phyloP scores from a whole-genome alignment of 352 stramenopile species.

The Pythium myriotylum region DNA sequence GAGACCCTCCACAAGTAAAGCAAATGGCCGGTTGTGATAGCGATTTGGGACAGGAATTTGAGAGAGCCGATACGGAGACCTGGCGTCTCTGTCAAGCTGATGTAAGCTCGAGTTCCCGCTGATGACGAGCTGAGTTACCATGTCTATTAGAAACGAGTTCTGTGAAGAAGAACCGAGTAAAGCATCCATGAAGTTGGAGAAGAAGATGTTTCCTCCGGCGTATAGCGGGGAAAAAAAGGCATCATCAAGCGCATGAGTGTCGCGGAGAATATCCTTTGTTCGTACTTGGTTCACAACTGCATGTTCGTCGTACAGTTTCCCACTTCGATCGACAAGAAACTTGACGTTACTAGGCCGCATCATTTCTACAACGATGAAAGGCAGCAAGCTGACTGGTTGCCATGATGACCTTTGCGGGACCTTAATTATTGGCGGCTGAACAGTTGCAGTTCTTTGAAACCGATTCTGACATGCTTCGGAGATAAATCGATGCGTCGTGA shows the following conservation, averaged over 20 bases:
- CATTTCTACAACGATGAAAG: slow-evolving; percentile 71
- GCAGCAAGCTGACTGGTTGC: slow-evolving; percentile 22
- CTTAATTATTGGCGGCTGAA: not conserved
- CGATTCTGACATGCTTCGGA: slow-evolving; percentile 68
- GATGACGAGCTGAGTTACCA: slow-evolving; percentile 66
- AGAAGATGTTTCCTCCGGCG: slow-evolving; percentile 66
- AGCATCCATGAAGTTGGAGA: slow-evolving; percentile 74
- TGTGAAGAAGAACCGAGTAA: slow-evolving; percentile 64
- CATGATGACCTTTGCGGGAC: slow-evolving; percentile 10
- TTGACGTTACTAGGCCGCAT: slow-evolving; percentile 75
- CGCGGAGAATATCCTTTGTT: slow-evolving; percentile 47
- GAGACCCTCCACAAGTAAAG: slow-evolving; percentile 53
- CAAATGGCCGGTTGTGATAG: slow-evolving; percentile 66
- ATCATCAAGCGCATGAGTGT: slow-evolving; percentile 59
- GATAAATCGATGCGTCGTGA: slow-evolving; percentile 77
- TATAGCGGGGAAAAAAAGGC: slow-evolving; percentile 63
- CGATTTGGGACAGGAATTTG: slow-evolving; percentile 57
- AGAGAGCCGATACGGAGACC: slow-evolving; percentile 44
- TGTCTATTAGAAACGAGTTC: slow-evolving; percentile 63
- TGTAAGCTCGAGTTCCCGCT: slow-evolving; percentile 56
- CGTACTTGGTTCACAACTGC: slow-evolving; percentile 36
- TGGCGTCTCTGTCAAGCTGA: slow-evolving; percentile 48
- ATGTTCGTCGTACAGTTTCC: slow-evolving; percentile 48
- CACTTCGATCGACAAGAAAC: slow-evolving; percentile 60
- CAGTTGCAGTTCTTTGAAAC: slow-evolving; percentile 13